Base-by-base conservation (phyloP, 176 grass and related monocot genomes). In the Cenchrus fungigraminus region DNA sequence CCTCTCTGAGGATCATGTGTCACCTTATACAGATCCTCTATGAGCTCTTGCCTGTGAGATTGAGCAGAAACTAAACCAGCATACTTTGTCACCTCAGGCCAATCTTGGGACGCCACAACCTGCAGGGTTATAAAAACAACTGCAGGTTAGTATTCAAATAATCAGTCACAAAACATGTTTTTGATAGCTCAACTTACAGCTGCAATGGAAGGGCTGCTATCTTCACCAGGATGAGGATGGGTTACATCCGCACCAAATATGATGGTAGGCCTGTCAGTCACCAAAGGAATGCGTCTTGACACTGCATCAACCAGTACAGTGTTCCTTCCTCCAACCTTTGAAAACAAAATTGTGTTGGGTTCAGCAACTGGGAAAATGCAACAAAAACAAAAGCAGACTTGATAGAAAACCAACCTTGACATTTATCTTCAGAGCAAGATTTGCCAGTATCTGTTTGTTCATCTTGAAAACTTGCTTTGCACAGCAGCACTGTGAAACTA, bases 21-120 rank as follows among this genome's bases (percentile, higher is more conserved):
- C 0, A 88, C 87, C 29, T 95, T 98, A 75, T 90, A 98, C 12
- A 98, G 68, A 93, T 98, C 95, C 81, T 95, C 89, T 77, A 98
- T 98, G 46, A 93, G 50, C 42, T 98, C 93, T 43, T 98, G 93
- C 65, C 95, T 88, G 67, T 98, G 95, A 40, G 91, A 66, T 49
- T 98, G 95, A 50, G 95, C 95, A 81, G 90, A 95, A 62, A 98
- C 95, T 71, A 98, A 88, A 54, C 96, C 93, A 32, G 96, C 93
- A 86, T 98, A 98, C 76, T 95, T 98, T 59, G 96, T 98, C 34
- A 98, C 86, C 87, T 98, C 96, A 10, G 96, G 96, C 93, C 96
- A 98, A 88, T 98, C 96, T 43, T 94, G 96, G 67, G 96, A 95
- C 4, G 96, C 93, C 58, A 98, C 96, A 80, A 98, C 96, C 96